Base-by-base conservation (phyloP, 2,329 filamentous ascomycete species). In the Shiraia sp. region DNA sequence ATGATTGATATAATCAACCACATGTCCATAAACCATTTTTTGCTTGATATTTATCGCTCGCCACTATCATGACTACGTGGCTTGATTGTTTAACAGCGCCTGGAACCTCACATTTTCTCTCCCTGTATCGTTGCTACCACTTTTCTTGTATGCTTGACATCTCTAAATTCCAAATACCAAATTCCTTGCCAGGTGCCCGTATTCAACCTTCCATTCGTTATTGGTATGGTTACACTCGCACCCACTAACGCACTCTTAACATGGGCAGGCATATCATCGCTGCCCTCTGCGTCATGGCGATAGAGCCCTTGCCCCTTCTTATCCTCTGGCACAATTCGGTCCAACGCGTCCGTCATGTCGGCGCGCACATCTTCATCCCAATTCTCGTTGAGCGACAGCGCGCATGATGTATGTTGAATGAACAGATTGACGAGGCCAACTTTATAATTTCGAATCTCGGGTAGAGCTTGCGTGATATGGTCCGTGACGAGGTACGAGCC, bases 71-170 rank as follows among this genome's bases (percentile, higher is more conserved):
- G n/a, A n/a, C n/a, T n/a, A n/a, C n/a, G n/a, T n/a, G n/a, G n/a
- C n/a, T n/a, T n/a, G n/a, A n/a, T n/a, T n/a, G n/a, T n/a, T n/a
- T n/a, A n/a, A n/a, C n/a, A 22, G 19, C 19, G 4, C 19, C 8
- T 22, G 19, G 19, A 22, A 22, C 19, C 4, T 8, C 19, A 76
- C 42, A 61, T 66, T 73, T 80, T 83, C 74, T 96, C 88, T 30
- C 92, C 93, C 70, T 97, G 91, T 49, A 97, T 95, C 1, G 93
- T 97, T 39, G 92, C 92, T 49, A 99, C 85, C 10, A 97, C 81
- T 66, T 83, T 87, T 61, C 93, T 81, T 51, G 82, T 77, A 71
- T 96, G 91, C 71, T 82, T 89, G 55, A 75, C 75, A 3, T 76
- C 80, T 42, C 92, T 79, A 68, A 97, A 97, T 72, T 97, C 93